Evolutionary conservation across 768 basidiomycete species (phyloP), one percentile per base, ranked within the genome.

Genomic region (Mycena kentingensis): DNA sequence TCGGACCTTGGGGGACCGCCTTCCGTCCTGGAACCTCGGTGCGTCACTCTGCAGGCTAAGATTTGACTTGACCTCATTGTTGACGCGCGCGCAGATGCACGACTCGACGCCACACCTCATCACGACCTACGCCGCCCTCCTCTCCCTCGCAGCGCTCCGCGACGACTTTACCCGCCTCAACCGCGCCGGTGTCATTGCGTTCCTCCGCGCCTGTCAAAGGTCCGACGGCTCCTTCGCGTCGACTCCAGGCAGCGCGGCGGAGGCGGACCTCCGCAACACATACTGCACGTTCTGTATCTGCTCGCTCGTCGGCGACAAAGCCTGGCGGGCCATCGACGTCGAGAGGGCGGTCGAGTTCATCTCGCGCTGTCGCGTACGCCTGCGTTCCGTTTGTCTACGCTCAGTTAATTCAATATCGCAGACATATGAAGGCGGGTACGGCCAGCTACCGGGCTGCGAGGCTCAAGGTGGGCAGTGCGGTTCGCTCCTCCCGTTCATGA

Each of bases 371-470:
- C 78, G 87, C 66, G 93, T 95, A 64, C 61, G 80, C 65, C 24
- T 51, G 37, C 35, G 19, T 55, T 32, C 45, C 51, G n/a, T 54
- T 51, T 21, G 44, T 21, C 51, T 22, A 35, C 43, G 25, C 31
- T n/a, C 35, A 22, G 15, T 22, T 46, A 47, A 46, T 11, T n/a
- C 26, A 32, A 47, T 48, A 45, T 25, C 34, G 47, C 58, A 98
- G 95, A 86, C 86, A 6, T 91, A 93, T 63, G 94, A 97, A 77
- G 94, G 94, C 16, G 95, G 92, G 1, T 99, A 90, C 61, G 93
- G 91, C 0, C 90, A 94, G 63, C 74, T 81, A 2, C 89, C 93
- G 0, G 79, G 77, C 34, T 81, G 86, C 32, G 96, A 99, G 71
- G 87, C 94, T 3, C 86, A 94, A 69, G 93, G 93, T 90, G 52